Percentiles rank a stretch among this genome's conserved stretches.
Conservation (phyloP, 1,284 basidiomycete genomes). For the Cystobasidiaceae sp. region DNA sequence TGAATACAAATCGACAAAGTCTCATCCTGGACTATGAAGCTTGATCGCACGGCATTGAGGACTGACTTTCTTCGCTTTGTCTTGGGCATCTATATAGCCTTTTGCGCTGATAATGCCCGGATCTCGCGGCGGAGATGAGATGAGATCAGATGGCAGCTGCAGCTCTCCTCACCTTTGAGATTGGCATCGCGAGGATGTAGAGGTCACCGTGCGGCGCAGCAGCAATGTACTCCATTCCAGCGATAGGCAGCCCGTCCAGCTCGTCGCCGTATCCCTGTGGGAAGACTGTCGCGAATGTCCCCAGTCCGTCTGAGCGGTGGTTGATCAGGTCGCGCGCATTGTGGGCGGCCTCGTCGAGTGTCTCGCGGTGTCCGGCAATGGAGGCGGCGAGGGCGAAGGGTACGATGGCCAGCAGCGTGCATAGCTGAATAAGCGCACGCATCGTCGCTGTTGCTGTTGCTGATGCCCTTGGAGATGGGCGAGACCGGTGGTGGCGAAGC, state of each 20-base stretch:
- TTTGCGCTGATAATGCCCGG: not conserved
- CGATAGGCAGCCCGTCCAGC: constrained; percentile 24
- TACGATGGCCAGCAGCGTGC: too few relatives aligned
- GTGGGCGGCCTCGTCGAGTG: constrained; percentile 4
- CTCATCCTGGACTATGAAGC: too few relatives aligned
- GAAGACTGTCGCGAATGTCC: constrained; percentile 25
- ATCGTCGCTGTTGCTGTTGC: too few relatives aligned
- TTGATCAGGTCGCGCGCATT: constrained; percentile 24
- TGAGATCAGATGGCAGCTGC: too few relatives aligned
- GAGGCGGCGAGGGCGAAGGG: not conserved
- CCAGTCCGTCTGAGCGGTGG: constrained; percentile 22
- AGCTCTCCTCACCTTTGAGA: constrained; percentile 24
- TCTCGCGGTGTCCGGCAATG: constrained; percentile 1
- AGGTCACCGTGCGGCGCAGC: constrained; percentile 22
- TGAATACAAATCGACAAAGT: too few relatives aligned
- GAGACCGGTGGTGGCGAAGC: too few relatives aligned
- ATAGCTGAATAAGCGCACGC: too few relatives aligned
- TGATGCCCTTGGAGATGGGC: too few relatives aligned
- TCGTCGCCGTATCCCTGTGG: constrained; percentile 12
- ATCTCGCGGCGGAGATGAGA: too few relatives aligned
- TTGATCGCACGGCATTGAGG: too few relatives aligned
- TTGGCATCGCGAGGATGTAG: constrained; percentile 30
- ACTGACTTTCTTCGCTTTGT: too few relatives aligned
- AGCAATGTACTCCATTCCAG: constrained; percentile 29
- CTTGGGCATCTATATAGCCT: too few relatives aligned